A percentile compares a stretch with the other conserved stretches of the same genome.
phyloP scores from a whole-genome alignment of 805 yeast species.

The Ogataea pini region DNA sequence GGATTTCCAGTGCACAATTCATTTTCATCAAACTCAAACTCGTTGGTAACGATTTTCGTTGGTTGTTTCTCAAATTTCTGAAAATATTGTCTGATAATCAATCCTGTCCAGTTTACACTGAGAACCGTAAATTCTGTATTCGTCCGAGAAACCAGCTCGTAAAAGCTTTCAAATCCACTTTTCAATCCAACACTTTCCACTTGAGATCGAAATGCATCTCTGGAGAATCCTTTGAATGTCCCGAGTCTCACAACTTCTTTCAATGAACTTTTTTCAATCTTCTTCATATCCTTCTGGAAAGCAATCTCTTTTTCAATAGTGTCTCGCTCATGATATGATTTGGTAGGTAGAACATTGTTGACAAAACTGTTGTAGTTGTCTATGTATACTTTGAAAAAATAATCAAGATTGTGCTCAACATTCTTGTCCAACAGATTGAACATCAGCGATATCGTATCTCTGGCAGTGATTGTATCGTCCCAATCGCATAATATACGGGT shows the following conservation, averaged over 20 bases:
- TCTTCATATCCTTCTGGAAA: constrained; percentile 46
- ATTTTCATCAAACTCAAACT: constrained; percentile 41
- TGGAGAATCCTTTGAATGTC: constrained; percentile 45
- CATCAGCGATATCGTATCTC: constrained; percentile 55
- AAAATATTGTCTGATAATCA: constrained; percentile 42
- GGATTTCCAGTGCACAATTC: constrained; percentile 30
- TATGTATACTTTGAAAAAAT: constrained; percentile 47
- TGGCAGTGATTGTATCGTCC: constrained; percentile 63
- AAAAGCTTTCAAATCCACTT: constrained; percentile 41
- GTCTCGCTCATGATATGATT: constrained; percentile 33
- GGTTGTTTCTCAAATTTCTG: constrained; percentile 11
- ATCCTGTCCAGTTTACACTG: constrained; percentile 64
- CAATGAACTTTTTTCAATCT: constrained; percentile 52
- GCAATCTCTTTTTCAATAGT: constrained; percentile 42
- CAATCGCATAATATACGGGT: constrained; percentile 51
- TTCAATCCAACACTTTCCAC: constrained; percentile 41
- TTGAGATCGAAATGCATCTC: constrained; percentile 34
- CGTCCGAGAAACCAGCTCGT: constrained; percentile 5
- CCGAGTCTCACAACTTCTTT: constrained; percentile 38
- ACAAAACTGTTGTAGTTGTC: constrained; percentile 37
- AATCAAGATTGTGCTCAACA: constrained; percentile 40
- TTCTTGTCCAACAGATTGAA: constrained; percentile 47
- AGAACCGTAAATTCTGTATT: constrained; percentile 36
- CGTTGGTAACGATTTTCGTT: constrained; percentile 47
- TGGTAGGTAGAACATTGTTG: constrained; percentile 17